Evolutionary conservation across 1,284 basidiomycete genomes (phyloP), one percentile per base, ranked within the genome.

Genomic region (Ceratobasidium sp.): DNA sequence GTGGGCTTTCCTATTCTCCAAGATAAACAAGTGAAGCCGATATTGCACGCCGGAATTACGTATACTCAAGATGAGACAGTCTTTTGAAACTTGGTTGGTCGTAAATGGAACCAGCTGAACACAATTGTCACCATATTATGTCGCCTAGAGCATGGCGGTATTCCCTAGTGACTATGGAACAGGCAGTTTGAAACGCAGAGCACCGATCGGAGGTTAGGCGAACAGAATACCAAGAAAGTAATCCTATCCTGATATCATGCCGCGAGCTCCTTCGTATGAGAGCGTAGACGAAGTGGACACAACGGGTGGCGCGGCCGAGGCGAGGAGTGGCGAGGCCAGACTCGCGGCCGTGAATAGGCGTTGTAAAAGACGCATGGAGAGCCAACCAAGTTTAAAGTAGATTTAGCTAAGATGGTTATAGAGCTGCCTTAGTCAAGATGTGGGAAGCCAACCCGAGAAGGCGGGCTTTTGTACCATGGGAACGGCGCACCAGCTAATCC

Each of bases 181-280:
- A 0, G 70, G 70, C 15, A 35, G 34, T 20, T 29, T 45, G 42
- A 57, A 71, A 8, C 70, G 54, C 22, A 71, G 55, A 12, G 31
- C 2, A 2, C 70, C 70, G 10, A 71, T 6, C 1, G 70, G 70
- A 15, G 70, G 65, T 38, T 57, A 17, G 6, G 70, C 70, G 25
- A 43, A 71, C 2, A 65, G 70, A 25, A 71, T 69, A 25, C 70
- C 70, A 22, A 71, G 70, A 32, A 71, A 71, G 22, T 68, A 64
- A 22, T 71, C 70, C 35, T 67, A 53, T 13, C 47, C 40, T 38
- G 53, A 69, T 4, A 49, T 50, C 10, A 45, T 34, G 29, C 52
- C 43, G 17, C 56, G 62, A 54, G 52, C 20, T 7, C 67, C 67
- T 5, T 27, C 45, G 25, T 62, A 62, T 12, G 58, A 50, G 12